Conservation (phyloP, 306 rosid species). For the Corylus americana region DNA sequence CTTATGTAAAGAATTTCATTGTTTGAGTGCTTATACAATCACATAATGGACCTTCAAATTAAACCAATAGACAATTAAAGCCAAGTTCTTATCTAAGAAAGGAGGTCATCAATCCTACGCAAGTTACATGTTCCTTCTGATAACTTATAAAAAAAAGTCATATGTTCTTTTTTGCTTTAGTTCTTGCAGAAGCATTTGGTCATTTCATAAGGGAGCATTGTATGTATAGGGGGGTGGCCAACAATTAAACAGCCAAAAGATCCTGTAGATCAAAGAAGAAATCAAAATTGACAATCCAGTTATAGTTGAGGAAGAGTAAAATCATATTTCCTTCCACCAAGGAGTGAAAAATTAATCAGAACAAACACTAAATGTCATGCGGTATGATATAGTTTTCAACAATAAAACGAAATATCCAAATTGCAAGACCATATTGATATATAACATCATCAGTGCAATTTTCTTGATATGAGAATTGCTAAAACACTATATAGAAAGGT, state of each 20-base stretch:
- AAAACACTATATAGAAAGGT: background rate
- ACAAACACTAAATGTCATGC: background rate
- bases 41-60: background rate
- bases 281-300: background rate
- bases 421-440: background rate
- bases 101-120: background rate
- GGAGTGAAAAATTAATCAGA: background rate
- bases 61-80: background rate
- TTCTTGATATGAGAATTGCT: background rate
- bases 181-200: background rate
- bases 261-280: conserved; percentile 1
- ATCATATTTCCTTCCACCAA: background rate
- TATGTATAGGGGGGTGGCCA: background rate
- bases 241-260: background rate
- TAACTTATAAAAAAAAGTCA: no score
- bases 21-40: background rate
- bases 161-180: background rate
- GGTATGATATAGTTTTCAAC: background rate
- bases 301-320: background rate
- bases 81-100: background rate
- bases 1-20: background rate
- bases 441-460: background rate
- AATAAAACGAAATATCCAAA: background rate
- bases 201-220: background rate
- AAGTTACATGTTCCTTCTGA: background rate